Percentiles rank a stretch among this genome's conserved stretches.
These are phyloP conservation scores for Tetrahymena malaccensis DNA, from an alignment of 73 alveolate genomes.

Conservation along the genomic window DNA sequence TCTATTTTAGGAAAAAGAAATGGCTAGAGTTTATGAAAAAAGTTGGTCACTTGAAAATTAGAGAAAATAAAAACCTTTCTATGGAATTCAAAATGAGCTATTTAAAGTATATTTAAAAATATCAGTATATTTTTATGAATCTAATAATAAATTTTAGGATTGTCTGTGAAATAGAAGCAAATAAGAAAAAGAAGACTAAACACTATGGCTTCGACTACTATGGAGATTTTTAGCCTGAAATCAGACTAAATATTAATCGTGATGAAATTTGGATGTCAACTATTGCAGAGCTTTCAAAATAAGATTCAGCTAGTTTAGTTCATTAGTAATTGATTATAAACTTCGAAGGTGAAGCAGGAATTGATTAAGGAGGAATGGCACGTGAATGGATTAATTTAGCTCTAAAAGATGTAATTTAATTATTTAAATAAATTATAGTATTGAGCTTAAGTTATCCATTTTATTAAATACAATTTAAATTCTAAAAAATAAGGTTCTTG, in stretches of 20 bases:
- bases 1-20: not conserved
- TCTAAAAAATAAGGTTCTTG: not conserved
- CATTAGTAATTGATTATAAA: not conserved
- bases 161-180: not conserved
- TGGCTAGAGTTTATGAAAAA: not conserved
- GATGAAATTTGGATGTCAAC: not conserved
- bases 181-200: not conserved
- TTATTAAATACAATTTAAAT: too few relatives aligned
- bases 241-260: not conserved
- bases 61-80: not conserved
- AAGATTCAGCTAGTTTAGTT: not conserved
- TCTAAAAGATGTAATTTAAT: not conserved
- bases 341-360: not conserved
- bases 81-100: not conserved
- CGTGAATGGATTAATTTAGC: not conserved
- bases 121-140: not conserved
- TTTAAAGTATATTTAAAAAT: not conserved
- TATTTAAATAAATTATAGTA: not conserved
- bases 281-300: not conserved
- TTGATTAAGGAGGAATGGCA: not conserved
- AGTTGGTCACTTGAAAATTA: not conserved
- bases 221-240: not conserved
- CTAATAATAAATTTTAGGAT: not conserved
- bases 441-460: too few relatives aligned
- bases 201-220: not conserved